These are phyloP conservation scores for Phytopythium sindhum DNA, from an alignment of 352 stramenopile genomes.

Conservation along the genomic window DNA sequence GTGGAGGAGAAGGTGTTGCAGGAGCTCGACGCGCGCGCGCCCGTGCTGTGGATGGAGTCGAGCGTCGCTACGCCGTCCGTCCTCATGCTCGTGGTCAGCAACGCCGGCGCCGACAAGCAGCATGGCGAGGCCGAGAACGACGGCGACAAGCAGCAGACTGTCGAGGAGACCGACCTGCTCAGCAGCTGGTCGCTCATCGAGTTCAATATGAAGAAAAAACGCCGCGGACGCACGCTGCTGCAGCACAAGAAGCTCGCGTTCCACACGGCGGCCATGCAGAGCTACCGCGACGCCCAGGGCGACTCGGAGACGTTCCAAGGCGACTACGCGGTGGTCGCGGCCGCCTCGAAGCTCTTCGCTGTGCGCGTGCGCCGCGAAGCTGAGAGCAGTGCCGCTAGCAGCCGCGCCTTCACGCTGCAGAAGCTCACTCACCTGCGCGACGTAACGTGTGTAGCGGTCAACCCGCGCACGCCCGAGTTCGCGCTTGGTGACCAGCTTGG, in stretches of 20 bases:
- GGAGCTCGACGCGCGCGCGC: constrained; percentile 39
- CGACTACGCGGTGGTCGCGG: constrained; percentile 52
- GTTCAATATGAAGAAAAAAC: constrained; percentile 76
- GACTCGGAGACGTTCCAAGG: constrained; percentile 17
- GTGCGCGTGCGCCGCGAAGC: constrained; percentile 26
- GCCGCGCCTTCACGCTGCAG: constrained; percentile 27
- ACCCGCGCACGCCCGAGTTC: constrained; percentile 49
- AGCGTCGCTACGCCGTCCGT: constrained; percentile 53
- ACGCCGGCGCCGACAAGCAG: constrained; percentile 9
- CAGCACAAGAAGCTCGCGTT: constrained; percentile 48
- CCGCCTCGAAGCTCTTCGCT: constrained; percentile 32
- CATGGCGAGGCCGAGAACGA: constrained; percentile 3
- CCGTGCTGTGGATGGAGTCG: constrained; percentile 69
- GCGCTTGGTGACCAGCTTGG: constrained; percentile 58
- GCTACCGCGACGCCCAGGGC: constrained; percentile 26
- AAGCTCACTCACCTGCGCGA: constrained; percentile 46
- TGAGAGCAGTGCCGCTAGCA: constrained; percentile 20
- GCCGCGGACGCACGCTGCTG: constrained; percentile 36
- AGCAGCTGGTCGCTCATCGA: constrained; percentile 52
- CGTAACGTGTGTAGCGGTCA: constrained; percentile 60
- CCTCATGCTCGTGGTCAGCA: constrained; percentile 53
- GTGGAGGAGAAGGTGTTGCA: constrained; percentile 63
- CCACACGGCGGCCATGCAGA: constrained; percentile 48
- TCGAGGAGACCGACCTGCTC: constrained; percentile 10
- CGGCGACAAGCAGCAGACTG: constrained; percentile 2